Evolutionary conservation across 2,329 filamentous ascomycete species (phyloP).

Genomic region (Trichoderma brevicompactum): DNA sequence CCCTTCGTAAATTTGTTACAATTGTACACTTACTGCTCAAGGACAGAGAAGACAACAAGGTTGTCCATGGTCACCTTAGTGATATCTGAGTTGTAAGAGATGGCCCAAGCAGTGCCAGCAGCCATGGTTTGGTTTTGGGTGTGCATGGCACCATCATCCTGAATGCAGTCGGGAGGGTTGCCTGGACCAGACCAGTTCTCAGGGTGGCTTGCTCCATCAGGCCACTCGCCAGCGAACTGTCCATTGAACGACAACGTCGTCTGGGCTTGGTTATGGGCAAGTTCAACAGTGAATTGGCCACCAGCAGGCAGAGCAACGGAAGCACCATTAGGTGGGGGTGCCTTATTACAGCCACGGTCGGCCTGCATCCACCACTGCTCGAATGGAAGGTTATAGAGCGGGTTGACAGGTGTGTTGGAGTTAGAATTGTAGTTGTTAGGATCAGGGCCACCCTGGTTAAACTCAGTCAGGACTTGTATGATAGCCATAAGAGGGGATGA

Average conservation of each 20-base stretch:
- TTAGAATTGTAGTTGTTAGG: conserved; percentile 44
- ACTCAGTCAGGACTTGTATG: not conserved
- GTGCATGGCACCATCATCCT: conserved; percentile 50
- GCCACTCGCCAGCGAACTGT: conserved; percentile 45
- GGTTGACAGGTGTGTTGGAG: conserved; percentile 47
- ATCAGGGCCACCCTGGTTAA: conserved; percentile 33
- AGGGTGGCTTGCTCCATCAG: conserved; percentile 48
- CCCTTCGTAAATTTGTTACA: too few relatives aligned
- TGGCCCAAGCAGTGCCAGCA: conserved; percentile 52
- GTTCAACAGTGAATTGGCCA: conserved; percentile 51
- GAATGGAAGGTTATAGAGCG: conserved; percentile 48
- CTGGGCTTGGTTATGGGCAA: conserved; percentile 52
- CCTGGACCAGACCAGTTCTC: conserved; percentile 48
- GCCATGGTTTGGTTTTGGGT: conserved; percentile 47
- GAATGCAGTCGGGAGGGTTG: conserved; percentile 36
- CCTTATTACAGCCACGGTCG: conserved; percentile 48
- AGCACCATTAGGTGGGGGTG: conserved; percentile 35
- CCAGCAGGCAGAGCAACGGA: conserved; percentile 51
- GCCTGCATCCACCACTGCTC: conserved; percentile 54
- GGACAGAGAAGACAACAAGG: conserved; percentile 51
- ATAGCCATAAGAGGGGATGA: not conserved
- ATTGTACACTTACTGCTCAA: conserved; percentile 41
- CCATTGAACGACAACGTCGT: conserved; percentile 50
- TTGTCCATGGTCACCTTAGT: conserved; percentile 51
- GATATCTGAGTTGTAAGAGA: conserved; percentile 50